Conservation (phyloP, 2,329 filamentous ascomycete genomes). For the Phialemonium atrogriseum region DNA sequence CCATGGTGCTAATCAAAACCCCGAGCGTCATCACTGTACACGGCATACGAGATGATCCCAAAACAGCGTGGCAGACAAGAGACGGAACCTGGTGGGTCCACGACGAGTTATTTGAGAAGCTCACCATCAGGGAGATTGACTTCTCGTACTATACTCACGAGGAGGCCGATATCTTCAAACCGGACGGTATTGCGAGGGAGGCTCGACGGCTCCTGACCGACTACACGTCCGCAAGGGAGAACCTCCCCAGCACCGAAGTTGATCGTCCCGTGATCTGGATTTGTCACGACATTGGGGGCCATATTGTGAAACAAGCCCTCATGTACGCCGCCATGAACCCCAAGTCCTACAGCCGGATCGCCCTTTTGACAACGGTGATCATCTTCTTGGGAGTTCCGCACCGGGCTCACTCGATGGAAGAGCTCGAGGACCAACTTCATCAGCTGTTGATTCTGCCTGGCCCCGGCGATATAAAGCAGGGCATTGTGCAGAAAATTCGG, state of each 20-base stretch:
- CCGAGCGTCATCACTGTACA: slow-evolving; percentile 9
- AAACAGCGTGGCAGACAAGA: slow-evolving; percentile 6
- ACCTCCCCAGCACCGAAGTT: slow-evolving; percentile 1
- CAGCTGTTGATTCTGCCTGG: too few species aligned
- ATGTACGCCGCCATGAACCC: background rate
- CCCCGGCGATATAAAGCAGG: slow-evolving; percentile 3
- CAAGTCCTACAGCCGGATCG: slow-evolving; percentile 2
- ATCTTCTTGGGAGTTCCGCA: slow-evolving; percentile 6
- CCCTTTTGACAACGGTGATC: slow-evolving; percentile 4
- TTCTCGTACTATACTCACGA: slow-evolving; percentile 6
- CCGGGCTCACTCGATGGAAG: background rate
- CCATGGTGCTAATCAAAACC: too few species aligned
- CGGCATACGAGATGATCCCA: slow-evolving; percentile 9
- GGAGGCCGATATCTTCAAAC: slow-evolving; percentile 3
- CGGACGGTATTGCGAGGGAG: slow-evolving; percentile 1
- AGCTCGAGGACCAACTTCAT: slow-evolving; percentile 5
- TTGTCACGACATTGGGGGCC: slow-evolving; percentile 8
- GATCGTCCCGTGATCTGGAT: slow-evolving; percentile 10
- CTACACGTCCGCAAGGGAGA: background rate
- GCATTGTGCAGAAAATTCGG: background rate
- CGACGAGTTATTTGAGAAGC: slow-evolving; percentile 1
- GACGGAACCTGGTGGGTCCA: slow-evolving; percentile 5
- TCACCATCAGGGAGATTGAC: slow-evolving; percentile 4
- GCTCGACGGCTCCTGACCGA: background rate
- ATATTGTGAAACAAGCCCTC: slow-evolving; percentile 8